phyloP scores from a whole-genome alignment of 768 basidiomycete species.

The Pholiota molesta region DNA sequence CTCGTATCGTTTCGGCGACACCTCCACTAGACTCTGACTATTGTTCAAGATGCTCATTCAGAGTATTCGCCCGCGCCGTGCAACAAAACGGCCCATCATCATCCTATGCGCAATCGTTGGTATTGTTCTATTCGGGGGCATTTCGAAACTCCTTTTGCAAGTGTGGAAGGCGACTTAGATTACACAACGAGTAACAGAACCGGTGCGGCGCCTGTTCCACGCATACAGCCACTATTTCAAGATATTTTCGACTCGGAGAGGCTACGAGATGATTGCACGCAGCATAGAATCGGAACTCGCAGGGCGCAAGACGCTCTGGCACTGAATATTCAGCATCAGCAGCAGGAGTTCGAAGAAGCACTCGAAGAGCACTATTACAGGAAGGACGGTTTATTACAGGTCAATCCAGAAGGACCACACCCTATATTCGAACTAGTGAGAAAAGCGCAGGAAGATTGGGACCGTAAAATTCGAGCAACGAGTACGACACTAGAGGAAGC shows the following conservation, averaged over 20 bases:
- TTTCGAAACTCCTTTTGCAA: background rate
- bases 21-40: background rate
- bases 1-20: background rate
- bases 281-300: background rate
- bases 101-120: slow-evolving; percentile 1
- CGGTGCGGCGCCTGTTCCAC: background rate
- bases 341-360: background rate
- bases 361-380: slow-evolving; percentile 37
- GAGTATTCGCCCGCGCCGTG: background rate
- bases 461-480: slow-evolving; percentile 59
- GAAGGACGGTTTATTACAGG: slow-evolving; percentile 42
- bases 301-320: background rate
- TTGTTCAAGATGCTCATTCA: background rate
- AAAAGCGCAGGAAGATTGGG: slow-evolving; percentile 71
- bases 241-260: background rate
- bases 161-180: background rate
- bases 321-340: background rate
- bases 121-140: background rate
- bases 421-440: slow-evolving; percentile 80
- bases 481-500: slow-evolving; percentile 79
- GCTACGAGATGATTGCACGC: background rate
- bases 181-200: background rate
- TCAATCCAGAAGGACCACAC: slow-evolving; percentile 50
- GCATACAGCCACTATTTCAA: background rate
- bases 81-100: slow-evolving; percentile 2